These are phyloP conservation scores for Talaromyces ruber DNA, from an alignment of 495 filamentous ascomycete species.

Conservation along the genomic window DNA sequence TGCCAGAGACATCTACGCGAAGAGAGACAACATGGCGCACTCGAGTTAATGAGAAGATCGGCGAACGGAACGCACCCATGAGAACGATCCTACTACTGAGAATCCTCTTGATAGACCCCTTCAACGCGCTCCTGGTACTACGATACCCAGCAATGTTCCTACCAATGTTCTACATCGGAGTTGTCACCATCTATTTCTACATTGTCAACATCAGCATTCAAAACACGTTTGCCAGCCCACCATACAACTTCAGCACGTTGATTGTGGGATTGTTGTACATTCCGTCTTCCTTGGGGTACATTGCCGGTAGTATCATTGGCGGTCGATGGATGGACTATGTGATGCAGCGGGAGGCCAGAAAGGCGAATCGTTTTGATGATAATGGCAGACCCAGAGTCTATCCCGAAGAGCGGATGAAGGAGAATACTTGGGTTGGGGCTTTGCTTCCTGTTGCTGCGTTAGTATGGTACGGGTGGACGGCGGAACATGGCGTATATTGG, in stretches of 20 bases:
- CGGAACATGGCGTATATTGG: constrained; percentile 6
- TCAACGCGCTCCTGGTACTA: not conserved
- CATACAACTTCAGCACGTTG: constrained; percentile 7
- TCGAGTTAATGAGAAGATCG: constrained; percentile 19
- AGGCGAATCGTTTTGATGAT: not conserved
- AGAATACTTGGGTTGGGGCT: constrained; percentile 6
- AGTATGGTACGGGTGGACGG: constrained; percentile 10
- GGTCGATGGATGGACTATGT: constrained; percentile 9
- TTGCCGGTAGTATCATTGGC: constrained; percentile 5
- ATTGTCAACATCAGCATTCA: constrained; percentile 8
- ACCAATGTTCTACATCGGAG: not conserved
- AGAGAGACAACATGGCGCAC: not conserved
- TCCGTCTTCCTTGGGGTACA: constrained; percentile 6
- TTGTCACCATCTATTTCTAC: constrained; percentile 2
- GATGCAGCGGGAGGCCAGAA: constrained; percentile 6
- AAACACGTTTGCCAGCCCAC: constrained; percentile 4
- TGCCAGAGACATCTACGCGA: constrained; percentile 14
- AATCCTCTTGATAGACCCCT: constrained; percentile 15
- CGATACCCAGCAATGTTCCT: constrained; percentile 5
- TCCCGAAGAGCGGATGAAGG: constrained; percentile 9
- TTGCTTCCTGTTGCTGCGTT: constrained; percentile 2
- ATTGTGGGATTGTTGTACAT: constrained; percentile 7
- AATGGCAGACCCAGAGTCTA: not conserved
- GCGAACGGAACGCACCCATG: not conserved
- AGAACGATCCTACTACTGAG: constrained; percentile 17